These are phyloP conservation scores for Fomitopsis betulina DNA, from an alignment of 1,284 basidiomycete genomes.

Conservation along the genomic window DNA sequence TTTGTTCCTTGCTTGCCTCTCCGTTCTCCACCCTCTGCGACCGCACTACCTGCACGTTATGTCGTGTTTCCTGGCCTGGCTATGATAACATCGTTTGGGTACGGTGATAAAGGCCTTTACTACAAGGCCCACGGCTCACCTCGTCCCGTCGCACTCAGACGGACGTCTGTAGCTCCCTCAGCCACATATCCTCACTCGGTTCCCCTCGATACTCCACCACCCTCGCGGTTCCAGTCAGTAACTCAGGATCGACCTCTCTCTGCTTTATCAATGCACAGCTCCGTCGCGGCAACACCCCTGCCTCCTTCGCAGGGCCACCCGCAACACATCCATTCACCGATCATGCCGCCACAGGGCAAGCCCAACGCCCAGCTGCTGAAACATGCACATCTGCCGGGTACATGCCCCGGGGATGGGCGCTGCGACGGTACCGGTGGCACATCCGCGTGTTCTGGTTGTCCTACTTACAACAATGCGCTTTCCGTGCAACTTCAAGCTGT, in stretches of 20 bases:
- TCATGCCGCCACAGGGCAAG: conserved; percentile 12
- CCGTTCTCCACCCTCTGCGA: conserved; percentile 8
- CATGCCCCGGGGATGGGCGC: conserved; percentile 92
- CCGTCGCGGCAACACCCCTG: conserved; percentile 26
- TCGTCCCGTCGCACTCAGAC: conserved; percentile 30
- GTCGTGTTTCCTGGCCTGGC: conserved; percentile 11
- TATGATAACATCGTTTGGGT: conserved; percentile 16
- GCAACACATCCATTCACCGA: conserved; percentile 6
- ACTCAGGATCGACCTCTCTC: no score
- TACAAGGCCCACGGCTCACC: conserved; percentile 33
- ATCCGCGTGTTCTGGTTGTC: conserved; percentile 87
- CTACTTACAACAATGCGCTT: conserved; percentile 85
- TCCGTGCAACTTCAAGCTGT: conserved; percentile 30
- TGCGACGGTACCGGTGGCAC: conserved; percentile 95
- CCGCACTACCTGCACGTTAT: conserved; percentile 20
- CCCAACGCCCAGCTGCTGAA: conserved; percentile 23
- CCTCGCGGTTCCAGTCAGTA: conserved; percentile 6
- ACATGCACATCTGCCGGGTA: conserved; percentile 37
- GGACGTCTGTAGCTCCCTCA: conserved; percentile 24
- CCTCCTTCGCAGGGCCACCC: conserved; percentile 13
- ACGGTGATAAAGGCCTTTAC: conserved; percentile 30
- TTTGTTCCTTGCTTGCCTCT: conserved; percentile 14
- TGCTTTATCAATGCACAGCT: conserved; percentile 7
- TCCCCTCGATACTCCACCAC: conserved; percentile 3
- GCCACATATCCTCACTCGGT: conserved; percentile 29